Evolutionary conservation across 225 moss, liverwort and hornwort genomes (phyloP), one percentile per base, ranked within the genome.

Genomic region (Climacium dendroides): DNA sequence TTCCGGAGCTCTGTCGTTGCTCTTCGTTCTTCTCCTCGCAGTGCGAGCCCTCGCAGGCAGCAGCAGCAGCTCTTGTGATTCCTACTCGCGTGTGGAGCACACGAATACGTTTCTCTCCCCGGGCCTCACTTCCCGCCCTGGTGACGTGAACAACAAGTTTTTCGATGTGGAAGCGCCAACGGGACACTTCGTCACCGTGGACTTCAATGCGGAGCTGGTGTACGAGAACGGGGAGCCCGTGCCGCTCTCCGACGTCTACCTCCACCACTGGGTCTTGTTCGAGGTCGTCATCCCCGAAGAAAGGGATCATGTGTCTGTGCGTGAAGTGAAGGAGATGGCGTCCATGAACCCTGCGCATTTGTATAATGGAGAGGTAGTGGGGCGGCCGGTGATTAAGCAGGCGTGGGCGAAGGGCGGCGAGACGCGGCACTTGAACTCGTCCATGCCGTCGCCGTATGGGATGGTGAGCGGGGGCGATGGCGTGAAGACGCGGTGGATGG

Each of bases 131-230:
- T 65, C 76, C 4, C 90, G 89, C 0, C 93, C 94, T 6, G 94
- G 93, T 1, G 76, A 82, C 13, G 94, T 94, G 62, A 90, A 85
- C 77, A 83, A 81, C 75, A 94, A 94, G 85, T 32, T 17, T 8
- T 91, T 87, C 77, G 2, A 6, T 0, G 67, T 90, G 25, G 86
- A 87, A 2, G 58, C 88, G 14, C 94, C 94, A 5, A 7, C 45
- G 29, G 90, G 92, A 4, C 88, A 85, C 28, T 87, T 94, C 32
- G 94, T 78, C 3, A 89, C 90, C 1, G 89, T 84, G 43, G 86
- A 92, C 48, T 93, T 94, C 61, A 32, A 81, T 34, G 94, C 94
- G 26, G 94, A 94, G 91, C 83, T 94, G 0, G 91, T 93, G 74
- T 87, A 87, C 71, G 93, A 90, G 88, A 69, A 89, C 19, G 94